Percentiles rank a stretch among this genome's conserved stretches.
These are phyloP conservation scores for Cladosporium cucumerinum DNA, from an alignment of 2,329 filamentous ascomycete species.

Conservation along the genomic window DNA sequence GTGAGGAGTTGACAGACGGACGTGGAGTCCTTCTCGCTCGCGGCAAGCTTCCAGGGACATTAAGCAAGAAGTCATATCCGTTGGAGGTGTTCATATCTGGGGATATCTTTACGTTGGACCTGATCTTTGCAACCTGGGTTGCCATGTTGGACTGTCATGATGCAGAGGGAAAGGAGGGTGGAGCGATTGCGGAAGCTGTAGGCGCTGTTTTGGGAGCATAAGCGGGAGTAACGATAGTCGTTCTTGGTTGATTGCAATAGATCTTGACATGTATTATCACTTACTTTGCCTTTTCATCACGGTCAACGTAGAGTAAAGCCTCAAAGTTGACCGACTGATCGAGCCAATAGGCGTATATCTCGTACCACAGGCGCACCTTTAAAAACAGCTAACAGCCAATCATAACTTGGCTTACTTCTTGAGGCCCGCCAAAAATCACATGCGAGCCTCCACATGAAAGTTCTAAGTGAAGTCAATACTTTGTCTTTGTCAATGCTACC, in stretches of 20 bases:
- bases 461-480: constrained; percentile 3
- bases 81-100: not conserved
- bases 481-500: constrained; percentile 8
- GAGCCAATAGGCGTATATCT: not conserved
- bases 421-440: constrained; percentile 3
- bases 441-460: constrained; percentile 1
- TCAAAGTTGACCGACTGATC: not conserved
- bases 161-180: not conserved
- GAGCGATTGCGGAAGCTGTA: not conserved
- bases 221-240: not conserved
- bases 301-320: not conserved
- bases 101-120: not conserved
- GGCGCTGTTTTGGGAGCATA: not conserved
- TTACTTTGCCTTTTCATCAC: not conserved
- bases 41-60: not conserved
- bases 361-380: not conserved
- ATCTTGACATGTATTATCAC: not conserved
- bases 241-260: not conserved
- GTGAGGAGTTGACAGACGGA: not conserved
- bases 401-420: not conserved
- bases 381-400: not conserved
- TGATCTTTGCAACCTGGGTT: not conserved
- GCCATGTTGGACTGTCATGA: not conserved
- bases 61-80: not conserved
- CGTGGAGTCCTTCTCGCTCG: not conserved